A percentile compares a stretch with the other conserved stretches of the same genome.
Conservation (phyloP, 2,329 filamentous ascomycete genomes). For the Phialocephala sp. region DNA sequence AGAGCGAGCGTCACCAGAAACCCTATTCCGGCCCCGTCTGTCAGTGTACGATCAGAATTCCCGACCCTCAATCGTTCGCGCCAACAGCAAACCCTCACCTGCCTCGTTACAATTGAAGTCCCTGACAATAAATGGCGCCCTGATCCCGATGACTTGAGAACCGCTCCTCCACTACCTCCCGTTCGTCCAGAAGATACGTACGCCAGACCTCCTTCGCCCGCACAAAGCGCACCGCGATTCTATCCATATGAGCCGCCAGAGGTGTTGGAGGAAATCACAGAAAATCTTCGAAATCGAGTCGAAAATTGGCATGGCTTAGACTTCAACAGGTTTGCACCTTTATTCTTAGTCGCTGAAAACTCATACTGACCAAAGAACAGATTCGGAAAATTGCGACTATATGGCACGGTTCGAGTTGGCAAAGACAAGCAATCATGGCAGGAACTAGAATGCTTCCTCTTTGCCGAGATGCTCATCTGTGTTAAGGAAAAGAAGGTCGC, state of each 20-base stretch:
- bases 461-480: conserved; percentile 98
- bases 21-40: conserved; percentile 85
- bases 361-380: conserved; percentile 51
- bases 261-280: conserved; percentile 82
- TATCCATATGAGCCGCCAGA: conserved; percentile 78
- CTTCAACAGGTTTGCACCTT: conserved; percentile 71
- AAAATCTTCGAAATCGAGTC: conserved; percentile 83
- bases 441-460: conserved; percentile 95
- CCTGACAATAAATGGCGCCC: conserved; percentile 90
- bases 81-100: conserved; percentile 94
- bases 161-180: conserved; percentile 50
- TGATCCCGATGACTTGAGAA: conserved; percentile 78
- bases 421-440: conserved; percentile 98
- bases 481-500: conserved; percentile 91
- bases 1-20: conserved; percentile 73
- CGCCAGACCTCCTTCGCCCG: conserved; percentile 64
- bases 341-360: background rate
- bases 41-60: conserved; percentile 97
- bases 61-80: conserved; percentile 90
- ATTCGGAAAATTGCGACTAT: conserved; percentile 89
- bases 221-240: conserved; percentile 57
- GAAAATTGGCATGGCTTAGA: conserved; percentile 99
- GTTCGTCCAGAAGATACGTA: conserved; percentile 59
- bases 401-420: conserved; percentile 88
- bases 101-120: conserved; percentile 91